Evolutionary conservation across 768 basidiomycete species (phyloP).

Genomic region (Agrocybe praecox): DNA sequence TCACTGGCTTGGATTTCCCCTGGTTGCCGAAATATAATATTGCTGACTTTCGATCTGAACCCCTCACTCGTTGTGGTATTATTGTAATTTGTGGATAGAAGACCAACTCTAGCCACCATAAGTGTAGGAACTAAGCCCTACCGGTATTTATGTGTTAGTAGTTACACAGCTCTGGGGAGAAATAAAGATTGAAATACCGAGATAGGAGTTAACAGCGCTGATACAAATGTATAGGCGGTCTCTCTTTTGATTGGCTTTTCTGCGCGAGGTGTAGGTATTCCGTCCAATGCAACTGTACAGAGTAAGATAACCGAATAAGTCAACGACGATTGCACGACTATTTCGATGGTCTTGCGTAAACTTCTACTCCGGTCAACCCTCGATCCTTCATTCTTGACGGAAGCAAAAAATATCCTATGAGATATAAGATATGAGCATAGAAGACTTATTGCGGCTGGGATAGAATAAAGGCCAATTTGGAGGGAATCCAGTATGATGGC

Average conservation of each 20-base stretch:
- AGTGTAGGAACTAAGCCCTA: background rate
- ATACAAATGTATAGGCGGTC: background rate
- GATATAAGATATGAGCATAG: background rate
- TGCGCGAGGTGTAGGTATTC: background rate
- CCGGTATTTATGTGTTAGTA: background rate
- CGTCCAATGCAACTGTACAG: background rate
- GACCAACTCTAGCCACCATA: background rate
- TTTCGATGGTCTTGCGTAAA: background rate
- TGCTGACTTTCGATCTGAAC: too few species aligned
- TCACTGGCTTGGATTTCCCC: too few species aligned
- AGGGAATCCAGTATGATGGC: background rate
- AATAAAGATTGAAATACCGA: background rate
- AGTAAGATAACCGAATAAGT: background rate
- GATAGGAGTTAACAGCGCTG: background rate
- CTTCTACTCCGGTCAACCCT: background rate
- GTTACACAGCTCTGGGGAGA: background rate
- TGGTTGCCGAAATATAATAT: too few species aligned
- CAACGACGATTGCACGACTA: background rate
- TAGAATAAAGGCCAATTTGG: background rate
- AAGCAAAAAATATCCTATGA: background rate
- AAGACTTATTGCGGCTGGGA: background rate
- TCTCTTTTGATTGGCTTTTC: background rate
- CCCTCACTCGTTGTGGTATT: too few species aligned
- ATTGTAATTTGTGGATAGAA: background rate
- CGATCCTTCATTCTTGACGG: background rate